Evolutionary conservation across 257 asterid species (phyloP).

Genomic region (Rhazya stricta): DNA sequence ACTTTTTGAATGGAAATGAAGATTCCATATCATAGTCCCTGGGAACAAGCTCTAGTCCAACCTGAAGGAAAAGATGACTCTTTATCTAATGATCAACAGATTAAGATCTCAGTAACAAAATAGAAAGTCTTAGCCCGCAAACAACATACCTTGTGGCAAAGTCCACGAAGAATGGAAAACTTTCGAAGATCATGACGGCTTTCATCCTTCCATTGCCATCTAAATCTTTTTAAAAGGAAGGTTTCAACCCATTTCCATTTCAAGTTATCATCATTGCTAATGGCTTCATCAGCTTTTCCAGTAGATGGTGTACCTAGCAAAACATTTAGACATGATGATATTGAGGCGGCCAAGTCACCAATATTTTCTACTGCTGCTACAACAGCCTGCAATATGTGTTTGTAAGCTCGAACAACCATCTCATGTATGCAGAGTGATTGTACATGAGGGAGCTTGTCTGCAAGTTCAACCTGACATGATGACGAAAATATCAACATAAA

Average conservation of each 20-base stretch:
- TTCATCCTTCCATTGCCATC: constrained; percentile 59
- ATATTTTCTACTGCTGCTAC: constrained; percentile 52
- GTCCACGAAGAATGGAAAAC: constrained; percentile 72
- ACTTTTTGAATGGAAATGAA: constrained; percentile 57
- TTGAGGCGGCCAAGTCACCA: constrained; percentile 49
- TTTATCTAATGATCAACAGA: constrained; percentile 11
- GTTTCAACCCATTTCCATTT: constrained; percentile 73
- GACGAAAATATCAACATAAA: constrained; percentile 14
- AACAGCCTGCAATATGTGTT: constrained; percentile 67
- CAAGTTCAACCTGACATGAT: constrained; percentile 62
- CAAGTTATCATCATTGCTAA: constrained; percentile 35
- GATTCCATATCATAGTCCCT: constrained; percentile 77
- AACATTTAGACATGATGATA: constrained; percentile 65
- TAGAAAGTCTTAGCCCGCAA: constrained; percentile 1
- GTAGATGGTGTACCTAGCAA: constrained; percentile 53
- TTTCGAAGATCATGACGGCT: constrained; percentile 44
- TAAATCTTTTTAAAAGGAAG: constrained; percentile 53
- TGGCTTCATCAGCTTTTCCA: constrained; percentile 35
- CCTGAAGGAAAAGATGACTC: constrained; percentile 34
- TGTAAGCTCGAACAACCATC: constrained; percentile 81
- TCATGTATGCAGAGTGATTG: constrained; percentile 81
- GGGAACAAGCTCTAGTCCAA: constrained; percentile 73
- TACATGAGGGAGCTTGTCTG: constrained; percentile 77
- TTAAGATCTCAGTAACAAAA: background rate
- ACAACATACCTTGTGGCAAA: constrained; percentile 63